Evolutionary conservation across 164 flowering plant genomes (phyloP).

Genomic region (Piper betle): DNA sequence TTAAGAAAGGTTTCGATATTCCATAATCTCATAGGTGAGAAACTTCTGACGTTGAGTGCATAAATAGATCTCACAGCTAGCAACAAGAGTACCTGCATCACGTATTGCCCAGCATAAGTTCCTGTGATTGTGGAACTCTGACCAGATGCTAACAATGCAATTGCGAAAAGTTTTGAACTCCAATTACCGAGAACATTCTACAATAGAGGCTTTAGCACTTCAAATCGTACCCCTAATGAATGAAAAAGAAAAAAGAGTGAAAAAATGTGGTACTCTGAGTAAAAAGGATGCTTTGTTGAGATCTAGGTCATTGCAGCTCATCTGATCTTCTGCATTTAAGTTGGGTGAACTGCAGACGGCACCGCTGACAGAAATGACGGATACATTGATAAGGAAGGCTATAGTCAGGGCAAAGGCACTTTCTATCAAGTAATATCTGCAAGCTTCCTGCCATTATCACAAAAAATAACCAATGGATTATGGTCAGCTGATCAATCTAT

Average conservation of each 20-base stretch:
- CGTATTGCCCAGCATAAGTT: constrained; percentile 94
- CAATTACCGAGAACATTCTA: constrained; percentile 88
- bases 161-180: constrained; percentile 89
- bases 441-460: constrained; percentile 54
- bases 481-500: too few relatives aligned
- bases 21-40: not conserved
- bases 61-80: not conserved
- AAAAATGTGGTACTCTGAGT: constrained; percentile 14
- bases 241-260: not conserved
- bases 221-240: not conserved
- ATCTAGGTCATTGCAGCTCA: constrained; percentile 54
- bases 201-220: not conserved
- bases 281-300: constrained; percentile 82
- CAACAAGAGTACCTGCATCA: constrained; percentile 62
- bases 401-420: constrained; percentile 72
- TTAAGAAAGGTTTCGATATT: too few relatives aligned
- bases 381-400: constrained; percentile 81
- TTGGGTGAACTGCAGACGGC: constrained; percentile 64
- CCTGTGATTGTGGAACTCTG: constrained; percentile 98
- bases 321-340: constrained; percentile 40
- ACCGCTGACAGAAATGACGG: constrained; percentile 81
- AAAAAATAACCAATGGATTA: constrained; percentile 2
- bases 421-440: constrained; percentile 76
- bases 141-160: constrained; percentile 93
- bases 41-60: not conserved